phyloP scores from a whole-genome alignment of 352 stramenopile species.

The Phytophthora citricola region DNA sequence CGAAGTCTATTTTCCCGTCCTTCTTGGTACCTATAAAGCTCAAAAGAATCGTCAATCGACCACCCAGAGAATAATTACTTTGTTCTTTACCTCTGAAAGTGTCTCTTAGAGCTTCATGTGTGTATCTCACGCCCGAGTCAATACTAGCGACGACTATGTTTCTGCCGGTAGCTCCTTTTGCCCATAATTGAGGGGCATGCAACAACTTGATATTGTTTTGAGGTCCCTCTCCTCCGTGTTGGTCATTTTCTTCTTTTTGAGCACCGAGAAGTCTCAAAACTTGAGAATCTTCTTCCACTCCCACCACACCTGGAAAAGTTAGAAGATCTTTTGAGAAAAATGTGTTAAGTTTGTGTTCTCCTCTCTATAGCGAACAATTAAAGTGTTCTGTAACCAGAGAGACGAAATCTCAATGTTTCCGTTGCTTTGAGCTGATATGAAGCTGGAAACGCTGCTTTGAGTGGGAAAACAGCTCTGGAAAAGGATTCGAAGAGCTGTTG shows the following conservation, averaged over 20 bases:
- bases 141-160: slow-evolving; percentile 72
- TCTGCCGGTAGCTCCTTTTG: slow-evolving; percentile 36
- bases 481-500: slow-evolving; percentile 26
- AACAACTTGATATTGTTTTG: slow-evolving; percentile 61
- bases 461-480: slow-evolving; percentile 18
- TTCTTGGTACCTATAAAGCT: slow-evolving; percentile 30
- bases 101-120: slow-evolving; percentile 55
- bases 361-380: slow-evolving; percentile 43
- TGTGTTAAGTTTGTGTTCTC: neutral
- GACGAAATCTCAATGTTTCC: slow-evolving; percentile 17
- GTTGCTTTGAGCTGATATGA: slow-evolving; percentile 30
- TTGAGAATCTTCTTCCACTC: slow-evolving; percentile 49
- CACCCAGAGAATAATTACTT: neutral
- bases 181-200: slow-evolving; percentile 62
- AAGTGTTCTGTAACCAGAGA: slow-evolving; percentile 72
- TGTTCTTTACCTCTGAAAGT: slow-evolving; percentile 51
- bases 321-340: slow-evolving; percentile 39
- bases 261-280: slow-evolving; percentile 29
- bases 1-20: slow-evolving; percentile 46
- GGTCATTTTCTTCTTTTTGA: slow-evolving; percentile 13
- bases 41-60: slow-evolving; percentile 1
- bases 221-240: slow-evolving; percentile 5
- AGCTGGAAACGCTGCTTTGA: slow-evolving; percentile 33
- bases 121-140: slow-evolving; percentile 77
- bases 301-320: slow-evolving; percentile 48